These are phyloP conservation scores for Rhizopogon rudus DNA, from an alignment of 768 basidiomycete species.

Conservation along the genomic window DNA sequence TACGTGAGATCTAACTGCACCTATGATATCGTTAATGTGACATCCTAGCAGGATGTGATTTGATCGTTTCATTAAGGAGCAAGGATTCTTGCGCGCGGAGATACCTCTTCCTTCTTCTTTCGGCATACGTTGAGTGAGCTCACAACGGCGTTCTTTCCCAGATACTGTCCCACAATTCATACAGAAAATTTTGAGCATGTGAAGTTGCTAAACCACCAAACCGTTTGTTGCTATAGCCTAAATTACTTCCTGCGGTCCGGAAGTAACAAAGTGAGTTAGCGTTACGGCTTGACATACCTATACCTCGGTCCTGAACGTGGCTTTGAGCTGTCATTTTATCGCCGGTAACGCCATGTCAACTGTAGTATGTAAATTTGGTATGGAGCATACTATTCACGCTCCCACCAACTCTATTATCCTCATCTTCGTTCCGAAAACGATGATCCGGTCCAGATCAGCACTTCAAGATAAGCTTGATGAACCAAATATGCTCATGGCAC, in stretches of 20 bases:
- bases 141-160: constrained; percentile 29
- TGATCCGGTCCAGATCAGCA: constrained; percentile 5
- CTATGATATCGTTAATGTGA: constrained; percentile 18
- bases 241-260: constrained; percentile 2
- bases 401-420: constrained; percentile 8
- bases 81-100: constrained; percentile 5
- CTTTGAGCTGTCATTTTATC: constrained; percentile 3
- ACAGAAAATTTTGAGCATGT: constrained; percentile 18
- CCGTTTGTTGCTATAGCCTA: constrained; percentile 7
- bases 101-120: constrained; percentile 8
- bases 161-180: constrained; percentile 15
- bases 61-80: constrained; percentile 25
- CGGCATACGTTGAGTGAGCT: constrained; percentile 9
- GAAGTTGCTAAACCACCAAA: constrained; percentile 13
- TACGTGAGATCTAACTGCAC: constrained; percentile 12
- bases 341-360: constrained; percentile 2
- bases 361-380: background rate
- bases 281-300: background rate
- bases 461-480: constrained; percentile 9
- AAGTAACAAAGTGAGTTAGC: background rate
- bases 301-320: constrained; percentile 1
- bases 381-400: background rate
- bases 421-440: constrained; percentile 10
- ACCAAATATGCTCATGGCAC: background rate
- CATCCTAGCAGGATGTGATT: constrained; percentile 23